Conservation (phyloP, 2,329 filamentous ascomycete species). For the Beauveria caledonica region DNA sequence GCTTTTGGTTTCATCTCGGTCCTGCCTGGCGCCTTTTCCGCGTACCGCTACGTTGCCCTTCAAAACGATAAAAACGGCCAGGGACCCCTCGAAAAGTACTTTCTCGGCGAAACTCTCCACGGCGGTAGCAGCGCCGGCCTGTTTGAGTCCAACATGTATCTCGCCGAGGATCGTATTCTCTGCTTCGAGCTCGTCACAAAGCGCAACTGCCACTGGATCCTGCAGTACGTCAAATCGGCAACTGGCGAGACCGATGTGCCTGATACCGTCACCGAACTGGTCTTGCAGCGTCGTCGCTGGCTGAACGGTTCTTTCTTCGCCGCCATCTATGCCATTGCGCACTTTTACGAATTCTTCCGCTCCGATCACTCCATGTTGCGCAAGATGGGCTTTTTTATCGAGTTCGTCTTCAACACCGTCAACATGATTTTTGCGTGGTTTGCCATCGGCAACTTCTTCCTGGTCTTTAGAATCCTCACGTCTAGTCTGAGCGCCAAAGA, state of each 20-base stretch:
- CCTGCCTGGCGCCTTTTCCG: conserved; percentile 94
- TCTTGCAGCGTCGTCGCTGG: conserved; percentile 93
- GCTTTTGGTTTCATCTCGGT: conserved; percentile 98
- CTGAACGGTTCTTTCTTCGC: conserved; percentile 98
- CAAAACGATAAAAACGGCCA: conserved; percentile 95
- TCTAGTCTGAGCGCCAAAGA: conserved; percentile 63
- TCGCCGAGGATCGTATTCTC: conserved; percentile 96
- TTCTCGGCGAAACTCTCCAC: conserved; percentile 92
- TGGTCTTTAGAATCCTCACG: conserved; percentile 96
- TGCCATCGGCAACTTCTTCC: conserved; percentile 95
- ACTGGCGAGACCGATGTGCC: conserved; percentile 96
- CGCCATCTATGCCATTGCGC: conserved; percentile 86
- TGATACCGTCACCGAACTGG: conserved; percentile 86
- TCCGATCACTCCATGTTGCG: conserved; percentile 82
- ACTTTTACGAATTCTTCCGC: conserved; percentile 94
- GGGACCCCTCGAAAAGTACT: conserved; percentile 92
- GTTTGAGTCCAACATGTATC: conserved; percentile 98
- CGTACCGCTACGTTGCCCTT: conserved; percentile 86
- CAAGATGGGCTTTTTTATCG: conserved; percentile 83
- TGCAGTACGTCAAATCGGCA: conserved; percentile 97
- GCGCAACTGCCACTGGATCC: conserved; percentile 92
- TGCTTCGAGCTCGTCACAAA: conserved; percentile 98
- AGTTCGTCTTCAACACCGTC: conserved; percentile 89
- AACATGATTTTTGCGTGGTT: conserved; percentile 99
- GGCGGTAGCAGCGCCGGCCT: conserved; percentile 85